Evolutionary conservation across 805 yeast species (phyloP).

Genomic region (Barnettozyma siamensis): DNA sequence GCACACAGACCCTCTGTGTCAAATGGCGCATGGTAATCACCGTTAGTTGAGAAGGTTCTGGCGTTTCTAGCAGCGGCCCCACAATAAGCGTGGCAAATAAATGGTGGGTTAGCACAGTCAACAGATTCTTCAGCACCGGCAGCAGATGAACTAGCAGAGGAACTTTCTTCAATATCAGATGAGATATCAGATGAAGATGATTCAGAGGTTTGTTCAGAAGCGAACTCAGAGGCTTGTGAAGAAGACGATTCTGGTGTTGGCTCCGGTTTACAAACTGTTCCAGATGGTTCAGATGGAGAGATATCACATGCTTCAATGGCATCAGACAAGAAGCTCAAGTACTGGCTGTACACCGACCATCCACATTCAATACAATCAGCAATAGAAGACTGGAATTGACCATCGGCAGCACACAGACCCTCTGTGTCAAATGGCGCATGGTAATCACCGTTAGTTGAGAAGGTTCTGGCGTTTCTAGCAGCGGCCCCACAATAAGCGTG

Average conservation of each 20-base stretch:
- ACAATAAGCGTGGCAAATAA: slow-evolving; percentile 19
- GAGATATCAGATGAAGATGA: background rate
- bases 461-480: slow-evolving; percentile 25
- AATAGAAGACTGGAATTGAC: slow-evolving; percentile 12
- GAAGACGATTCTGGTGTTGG: background rate
- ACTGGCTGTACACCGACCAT: slow-evolving; percentile 30
- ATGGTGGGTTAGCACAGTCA: background rate
- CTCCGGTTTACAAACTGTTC: slow-evolving; percentile 11
- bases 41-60: slow-evolving; percentile 19
- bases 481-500: slow-evolving; percentile 27
- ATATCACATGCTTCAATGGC: slow-evolving; percentile 14
- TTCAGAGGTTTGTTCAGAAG: too few relatives aligned
- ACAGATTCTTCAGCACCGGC: background rate
- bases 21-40: slow-evolving; percentile 10
- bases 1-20: slow-evolving; percentile 17
- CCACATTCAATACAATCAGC: slow-evolving; percentile 30
- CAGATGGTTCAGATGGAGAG: slow-evolving; percentile 23
- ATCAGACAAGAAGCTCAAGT: slow-evolving; percentile 17
- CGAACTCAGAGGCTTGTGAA: background rate
- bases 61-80: slow-evolving; percentile 28
- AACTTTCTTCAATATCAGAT: background rate
- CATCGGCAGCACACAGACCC: slow-evolving; percentile 19
- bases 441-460: slow-evolving; percentile 16
- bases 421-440: slow-evolving; percentile 4
- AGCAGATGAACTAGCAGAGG: background rate